A percentile compares a stretch with the other conserved stretches of the same genome.
phyloP scores from a whole-genome alignment of 768 basidiomycete species.

The Coprinopsis marcescibilis region DNA sequence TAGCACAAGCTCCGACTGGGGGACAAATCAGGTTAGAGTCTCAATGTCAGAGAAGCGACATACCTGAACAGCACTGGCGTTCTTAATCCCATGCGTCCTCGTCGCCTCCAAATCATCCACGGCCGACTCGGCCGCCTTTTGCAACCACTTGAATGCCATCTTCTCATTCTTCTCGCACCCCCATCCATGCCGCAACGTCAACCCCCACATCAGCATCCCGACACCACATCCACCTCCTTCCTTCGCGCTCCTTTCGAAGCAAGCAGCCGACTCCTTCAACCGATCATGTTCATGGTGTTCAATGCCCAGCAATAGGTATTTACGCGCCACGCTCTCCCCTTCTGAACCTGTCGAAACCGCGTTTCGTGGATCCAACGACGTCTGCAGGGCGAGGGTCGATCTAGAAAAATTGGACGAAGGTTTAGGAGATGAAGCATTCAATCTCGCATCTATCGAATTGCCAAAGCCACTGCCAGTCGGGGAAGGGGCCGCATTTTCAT shows the following conservation, averaged over 20 bases:
- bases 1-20: constrained; percentile 72
- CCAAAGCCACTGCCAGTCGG: constrained; percentile 29
- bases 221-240: constrained; percentile 75
- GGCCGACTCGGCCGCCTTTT: constrained; percentile 75
- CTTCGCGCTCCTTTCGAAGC: constrained; percentile 73
- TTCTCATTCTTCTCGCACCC: constrained; percentile 77
- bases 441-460: constrained; percentile 7
- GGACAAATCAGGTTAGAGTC: not conserved
- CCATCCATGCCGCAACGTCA: constrained; percentile 85
- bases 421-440: constrained; percentile 6
- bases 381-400: constrained; percentile 8
- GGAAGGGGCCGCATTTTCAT: constrained; percentile 41
- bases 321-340: constrained; percentile 42
- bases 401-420: not conserved
- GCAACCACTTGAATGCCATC: constrained; percentile 76
- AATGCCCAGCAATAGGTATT: constrained; percentile 73
- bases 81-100: constrained; percentile 40
- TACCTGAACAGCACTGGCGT: constrained; percentile 51
- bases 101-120: constrained; percentile 69
- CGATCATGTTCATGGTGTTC: constrained; percentile 71
- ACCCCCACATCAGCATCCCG: constrained; percentile 91
- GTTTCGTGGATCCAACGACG: too few relatives aligned
- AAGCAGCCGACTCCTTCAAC: constrained; percentile 59
- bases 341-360: too few relatives aligned
- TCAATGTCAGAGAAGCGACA: constrained; percentile 1